Percentiles rank a stretch among this genome's conserved stretches.
Conservation (phyloP, 2,329 filamentous ascomycete genomes). For the Phyllosticta capitalensis region DNA sequence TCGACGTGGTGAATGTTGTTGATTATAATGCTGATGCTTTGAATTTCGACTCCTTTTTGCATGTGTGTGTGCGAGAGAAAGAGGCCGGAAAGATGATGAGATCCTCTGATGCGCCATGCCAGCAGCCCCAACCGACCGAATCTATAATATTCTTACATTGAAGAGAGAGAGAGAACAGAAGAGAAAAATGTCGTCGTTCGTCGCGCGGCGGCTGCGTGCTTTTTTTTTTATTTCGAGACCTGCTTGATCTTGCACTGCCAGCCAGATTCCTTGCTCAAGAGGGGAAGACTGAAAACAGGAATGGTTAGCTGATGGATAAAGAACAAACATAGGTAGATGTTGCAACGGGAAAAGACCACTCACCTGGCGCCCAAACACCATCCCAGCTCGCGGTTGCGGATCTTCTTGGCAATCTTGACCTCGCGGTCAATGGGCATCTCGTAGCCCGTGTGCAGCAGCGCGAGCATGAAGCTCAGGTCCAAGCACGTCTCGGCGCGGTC, state of each 20-base stretch:
- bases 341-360: slow-evolving; percentile 27
- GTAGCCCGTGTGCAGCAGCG: slow-evolving; percentile 86
- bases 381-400: slow-evolving; percentile 90
- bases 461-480: slow-evolving; percentile 94
- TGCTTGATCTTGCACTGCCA: slow-evolving; percentile 84
- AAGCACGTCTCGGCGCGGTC: slow-evolving; percentile 85
- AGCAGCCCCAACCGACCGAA: background rate
- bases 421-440: slow-evolving; percentile 96
- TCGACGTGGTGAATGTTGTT: too few species aligned
- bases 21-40: too few species aligned
- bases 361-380: slow-evolving; percentile 97
- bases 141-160: background rate
- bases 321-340: slow-evolving; percentile 28
- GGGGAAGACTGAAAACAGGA: slow-evolving; percentile 56
- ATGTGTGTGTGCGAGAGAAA: too few species aligned
- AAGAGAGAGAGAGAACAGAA: slow-evolving; percentile 15
- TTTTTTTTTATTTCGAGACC: slow-evolving; percentile 33
- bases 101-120: background rate
- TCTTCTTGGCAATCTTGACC: slow-evolving; percentile 98
- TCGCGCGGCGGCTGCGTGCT: background rate
- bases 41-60: too few species aligned
- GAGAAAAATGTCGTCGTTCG: background rate
- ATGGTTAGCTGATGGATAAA: background rate
- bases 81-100: too few species aligned
- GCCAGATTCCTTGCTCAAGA: slow-evolving; percentile 71